A percentile compares a stretch with the other conserved stretches of the same genome.
phyloP scores from a whole-genome alignment of 169 alveolate genomes.

The Haemoproteus tartakovskyi region DNA sequence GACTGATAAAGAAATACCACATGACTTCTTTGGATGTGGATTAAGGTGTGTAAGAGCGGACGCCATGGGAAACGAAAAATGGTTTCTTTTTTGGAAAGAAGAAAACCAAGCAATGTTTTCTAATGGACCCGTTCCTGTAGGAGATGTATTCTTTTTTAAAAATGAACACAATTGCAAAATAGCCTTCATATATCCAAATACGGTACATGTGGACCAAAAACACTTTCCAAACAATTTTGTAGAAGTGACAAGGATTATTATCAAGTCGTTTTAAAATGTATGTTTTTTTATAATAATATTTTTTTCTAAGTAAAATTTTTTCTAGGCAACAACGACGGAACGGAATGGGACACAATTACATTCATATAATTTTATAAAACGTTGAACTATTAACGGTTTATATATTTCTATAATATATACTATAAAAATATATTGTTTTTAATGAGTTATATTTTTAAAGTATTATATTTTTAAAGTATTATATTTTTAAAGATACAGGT shows the following conservation, averaged over 20 bases:
- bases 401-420: no score
- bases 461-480: no score
- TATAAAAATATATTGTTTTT: no score
- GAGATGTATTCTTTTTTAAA: slow-evolving; percentile 49
- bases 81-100: slow-evolving; percentile 63
- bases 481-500: no score
- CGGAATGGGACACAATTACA: no score
- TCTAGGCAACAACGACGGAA: no score
- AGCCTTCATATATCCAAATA: slow-evolving; percentile 25
- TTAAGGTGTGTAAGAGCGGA: slow-evolving; percentile 10
- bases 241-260: slow-evolving; percentile 32
- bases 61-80: background rate
- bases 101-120: background rate
- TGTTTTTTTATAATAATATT: no score
- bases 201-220: background rate
- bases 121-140: slow-evolving; percentile 14
- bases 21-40: slow-evolving; percentile 42
- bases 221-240: slow-evolving; percentile 30
- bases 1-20: slow-evolving; percentile 51
- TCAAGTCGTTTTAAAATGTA: slow-evolving; percentile 16
- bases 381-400: no score
- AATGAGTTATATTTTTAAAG: no score
- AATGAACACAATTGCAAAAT: slow-evolving; percentile 24
- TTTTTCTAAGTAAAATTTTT: background rate
- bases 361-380: no score